Evolutionary conservation across 805 yeast genomes (phyloP), one percentile per base, ranked within the genome.

Genomic region (Millerago galiae): DNA sequence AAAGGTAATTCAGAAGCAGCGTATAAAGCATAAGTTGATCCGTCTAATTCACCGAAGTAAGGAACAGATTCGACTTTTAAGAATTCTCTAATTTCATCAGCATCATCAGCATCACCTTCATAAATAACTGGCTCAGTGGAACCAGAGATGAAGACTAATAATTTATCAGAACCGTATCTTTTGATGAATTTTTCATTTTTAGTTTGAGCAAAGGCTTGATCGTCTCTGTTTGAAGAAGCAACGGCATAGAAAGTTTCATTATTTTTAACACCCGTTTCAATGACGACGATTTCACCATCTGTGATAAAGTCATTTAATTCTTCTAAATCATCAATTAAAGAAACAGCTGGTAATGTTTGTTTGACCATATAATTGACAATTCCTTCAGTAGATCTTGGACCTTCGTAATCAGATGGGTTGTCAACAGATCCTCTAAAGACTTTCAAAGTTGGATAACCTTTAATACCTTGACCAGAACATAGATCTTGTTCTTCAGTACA

Each of bases 381-480:
- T 40, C 89, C 80, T 36, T 73, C 84, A 24, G 95, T 76, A 44
- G 77, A 74, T 72, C 99, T 84, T 51, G 83, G 85, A 48, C 98
- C 98, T 41, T 73, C 75, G 66, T 91, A 93, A 53, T 82, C 90
- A 34, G 72, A 64, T 25, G 75, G 71, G 33, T 66, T 58, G 29
- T 63, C 56, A 37, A 60, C 64, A 7, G 63, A 53, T 33, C 67
- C 65, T 61, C 82, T 79, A 68, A 84, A 79, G 26, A 88, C 76
- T 67, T 84, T 86, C 64, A 87, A 65, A 29, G 91, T 79, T 61
- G 96, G 96, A 67, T 83, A 87, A 43, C 96, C 96, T 65, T 70
- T 78, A 52, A 87, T 74, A 25, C 77, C 85, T 47, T 72, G 79
- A 34, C 73, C 68, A 54, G 69, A 68, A 66, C 96, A 87, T 49